Conservation (phyloP, 2,329 filamentous ascomycete genomes). For the Scleromitrula shiraiana region DNA sequence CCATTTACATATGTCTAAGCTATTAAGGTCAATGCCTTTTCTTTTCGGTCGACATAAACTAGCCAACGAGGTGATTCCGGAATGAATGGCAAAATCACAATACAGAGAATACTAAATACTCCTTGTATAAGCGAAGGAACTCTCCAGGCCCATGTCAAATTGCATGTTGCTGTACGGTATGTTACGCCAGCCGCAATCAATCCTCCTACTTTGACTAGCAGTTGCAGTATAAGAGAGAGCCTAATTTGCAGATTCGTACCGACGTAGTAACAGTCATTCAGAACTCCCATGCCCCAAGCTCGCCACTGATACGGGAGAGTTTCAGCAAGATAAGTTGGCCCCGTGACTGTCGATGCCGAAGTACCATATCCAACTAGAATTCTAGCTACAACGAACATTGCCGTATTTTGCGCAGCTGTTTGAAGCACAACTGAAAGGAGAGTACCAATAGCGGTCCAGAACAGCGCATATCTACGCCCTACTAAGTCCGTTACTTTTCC, state of each 20-base stretch:
- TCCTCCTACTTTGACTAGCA: constrained; percentile 20
- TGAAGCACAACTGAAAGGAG: constrained; percentile 18
- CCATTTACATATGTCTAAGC: constrained; percentile 48
- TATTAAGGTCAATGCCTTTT: constrained; percentile 40
- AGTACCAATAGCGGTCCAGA: constrained; percentile 15
- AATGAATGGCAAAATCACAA: constrained; percentile 22
- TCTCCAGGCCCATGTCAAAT: constrained; percentile 31
- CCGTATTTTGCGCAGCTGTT: constrained; percentile 19
- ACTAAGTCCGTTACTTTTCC: constrained; percentile 32
- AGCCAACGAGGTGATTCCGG: constrained; percentile 53
- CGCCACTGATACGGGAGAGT: constrained; percentile 38
- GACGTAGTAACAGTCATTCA: constrained; percentile 32
- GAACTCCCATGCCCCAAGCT: constrained; percentile 35
- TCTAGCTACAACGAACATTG: constrained; percentile 20
- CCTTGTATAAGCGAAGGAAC: constrained; percentile 26
- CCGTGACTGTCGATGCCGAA: constrained; percentile 30
- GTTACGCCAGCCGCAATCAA: constrained; percentile 31
- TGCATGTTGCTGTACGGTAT: constrained; percentile 30
- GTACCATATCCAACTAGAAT: constrained; percentile 21
- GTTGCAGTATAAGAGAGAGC: no score
- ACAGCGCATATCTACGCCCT: constrained; percentile 26
- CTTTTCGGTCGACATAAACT: constrained; percentile 37
- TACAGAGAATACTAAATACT: constrained; percentile 22
- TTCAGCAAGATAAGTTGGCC: constrained; percentile 42
- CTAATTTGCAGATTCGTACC: background rate